Base-by-base conservation (phyloP, 805 yeast genomes). In the Suhomyces faveliae region DNA sequence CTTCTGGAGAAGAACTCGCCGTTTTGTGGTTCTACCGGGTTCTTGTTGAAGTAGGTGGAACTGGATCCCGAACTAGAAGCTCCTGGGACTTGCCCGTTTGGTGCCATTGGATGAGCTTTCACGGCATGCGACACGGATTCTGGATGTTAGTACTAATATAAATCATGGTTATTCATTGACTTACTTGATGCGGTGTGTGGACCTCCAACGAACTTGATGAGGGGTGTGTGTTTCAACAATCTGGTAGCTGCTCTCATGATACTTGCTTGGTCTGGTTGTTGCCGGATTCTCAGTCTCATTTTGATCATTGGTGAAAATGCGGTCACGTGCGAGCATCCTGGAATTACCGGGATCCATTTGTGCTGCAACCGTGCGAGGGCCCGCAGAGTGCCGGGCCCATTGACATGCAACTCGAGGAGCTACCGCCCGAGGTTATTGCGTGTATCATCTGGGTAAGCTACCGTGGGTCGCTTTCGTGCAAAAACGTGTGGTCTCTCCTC, bases 161-260 rank as follows among this genome's bases (percentile, higher is more conserved):
- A 15, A 9, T 19, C 24, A 19, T 15, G 23, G 10, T n/a, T 13
- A n/a, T 13, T 30, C 17, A 6, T 30, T 20, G 35, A 76, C 81
- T 48, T 69, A 71, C 83, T 74, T 55, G 72, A 66, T 49, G 71
- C 63, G 24, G 73, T 61, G 64, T 84, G 89, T 43, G 89, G 85
- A 41, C 90, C 90, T 37, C 97, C 97, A 41, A 89, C 79, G 63
- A 92, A 92, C 61, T 85, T 86, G 70, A 92, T 92, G 65, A 83
- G 73, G 12, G 96, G 97, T 20, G 77, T 73, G 61, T 80, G 77
- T 55, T 71, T 65, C 46, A 70, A 60, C 51, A 71, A 58, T 46
- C 64, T 58, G 22, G 61, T 49, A 17, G 71, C 54, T 39, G 62
- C 56, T 58, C 60, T 72, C 78, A 73, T 73, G 35, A 13, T 40